Evolutionary conservation across 2,329 filamentous ascomycete species (phyloP).

Genomic region (Aureobasidium sp.): DNA sequence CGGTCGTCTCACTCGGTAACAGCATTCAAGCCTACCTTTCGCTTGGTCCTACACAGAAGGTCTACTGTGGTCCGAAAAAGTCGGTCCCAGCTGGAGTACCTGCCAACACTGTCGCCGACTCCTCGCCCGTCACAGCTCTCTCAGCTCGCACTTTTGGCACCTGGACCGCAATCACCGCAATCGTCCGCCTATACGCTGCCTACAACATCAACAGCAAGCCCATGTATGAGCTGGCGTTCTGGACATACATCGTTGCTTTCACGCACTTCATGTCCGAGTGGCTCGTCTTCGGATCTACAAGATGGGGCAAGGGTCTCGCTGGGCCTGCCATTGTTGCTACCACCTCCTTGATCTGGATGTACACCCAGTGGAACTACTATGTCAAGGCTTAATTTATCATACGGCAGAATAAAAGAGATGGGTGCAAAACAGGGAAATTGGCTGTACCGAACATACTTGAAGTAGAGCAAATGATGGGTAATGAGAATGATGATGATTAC

Average conservation of each 20-base stretch:
- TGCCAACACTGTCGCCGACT: slow-evolving; percentile 18
- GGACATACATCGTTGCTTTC: slow-evolving; percentile 72
- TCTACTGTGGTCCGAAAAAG: slow-evolving; percentile 59
- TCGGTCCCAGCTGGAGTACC: slow-evolving; percentile 15
- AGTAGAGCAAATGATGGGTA: neutral
- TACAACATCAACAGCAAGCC: slow-evolving; percentile 67
- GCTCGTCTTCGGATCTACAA: slow-evolving; percentile 67
- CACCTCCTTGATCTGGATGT: slow-evolving; percentile 52
- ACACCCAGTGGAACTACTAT: slow-evolving; percentile 60
- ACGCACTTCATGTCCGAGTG: slow-evolving; percentile 75
- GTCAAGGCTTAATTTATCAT: slow-evolving; percentile 33
- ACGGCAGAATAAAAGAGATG: too few species aligned
- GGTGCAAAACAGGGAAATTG: neutral
- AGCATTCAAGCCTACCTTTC: slow-evolving; percentile 75
- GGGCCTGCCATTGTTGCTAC: slow-evolving; percentile 51
- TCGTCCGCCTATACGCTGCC: slow-evolving; percentile 74
- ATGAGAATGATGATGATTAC: neutral
- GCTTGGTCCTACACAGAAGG: slow-evolving; percentile 70
- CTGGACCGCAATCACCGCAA: slow-evolving; percentile 71
- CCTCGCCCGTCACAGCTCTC: slow-evolving; percentile 58
- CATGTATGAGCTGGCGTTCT: slow-evolving; percentile 71
- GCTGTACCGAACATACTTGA: neutral
- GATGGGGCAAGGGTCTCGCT: slow-evolving; percentile 50
- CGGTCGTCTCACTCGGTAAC: slow-evolving; percentile 74
- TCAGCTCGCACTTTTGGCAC: slow-evolving; percentile 75